Percentiles rank a stretch among this genome's conserved stretches.
These are phyloP conservation scores for Blastobotrys apis DNA, from an alignment of 1,139 yeast genomes.

Conservation along the genomic window DNA sequence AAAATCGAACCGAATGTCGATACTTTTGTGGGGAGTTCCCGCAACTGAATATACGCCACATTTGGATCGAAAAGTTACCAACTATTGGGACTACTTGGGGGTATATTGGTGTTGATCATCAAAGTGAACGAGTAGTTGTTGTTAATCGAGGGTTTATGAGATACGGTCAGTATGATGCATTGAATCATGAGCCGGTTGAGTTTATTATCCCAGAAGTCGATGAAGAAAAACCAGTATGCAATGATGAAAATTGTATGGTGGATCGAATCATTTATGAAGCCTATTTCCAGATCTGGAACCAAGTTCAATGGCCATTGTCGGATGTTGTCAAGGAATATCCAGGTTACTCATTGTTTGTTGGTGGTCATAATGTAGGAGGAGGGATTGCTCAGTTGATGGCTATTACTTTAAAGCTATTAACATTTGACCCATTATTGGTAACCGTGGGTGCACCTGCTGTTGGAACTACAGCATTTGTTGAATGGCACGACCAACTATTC, in stretches of 20 bases:
- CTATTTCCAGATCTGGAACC: constrained; percentile 3
- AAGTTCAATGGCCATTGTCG: constrained; percentile 1
- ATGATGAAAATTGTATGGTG: constrained; percentile 7
- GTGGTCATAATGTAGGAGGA: constrained; percentile 10
- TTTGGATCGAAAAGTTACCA: constrained; percentile 1
- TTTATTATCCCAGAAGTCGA: constrained; percentile 5
- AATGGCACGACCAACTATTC: constrained; percentile 7
- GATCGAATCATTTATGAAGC: constrained; percentile 7
- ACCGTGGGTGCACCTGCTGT: constrained; percentile 11
- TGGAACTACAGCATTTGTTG: constrained; percentile 5
- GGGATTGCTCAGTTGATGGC: constrained; percentile 10
- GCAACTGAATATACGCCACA: background rate
- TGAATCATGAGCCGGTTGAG: constrained; percentile 1
- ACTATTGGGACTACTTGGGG: constrained; percentile 8
- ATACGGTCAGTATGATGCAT: constrained; percentile 2
- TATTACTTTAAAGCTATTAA: constrained; percentile 1
- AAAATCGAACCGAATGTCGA: background rate
- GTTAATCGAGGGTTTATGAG: constrained; percentile 9
- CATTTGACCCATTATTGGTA: constrained; percentile 3
- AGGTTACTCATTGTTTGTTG: constrained; percentile 6
- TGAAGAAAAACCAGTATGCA: constrained; percentile 1
- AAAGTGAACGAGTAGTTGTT: constrained; percentile 1
- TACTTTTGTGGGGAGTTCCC: constrained; percentile 6
- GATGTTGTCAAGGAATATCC: constrained; percentile 1
- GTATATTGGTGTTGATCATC: constrained; percentile 5